Evolutionary conservation across 768 basidiomycete genomes (phyloP), one percentile per base, ranked within the genome.

Genomic region (Suillus alpinus): DNA sequence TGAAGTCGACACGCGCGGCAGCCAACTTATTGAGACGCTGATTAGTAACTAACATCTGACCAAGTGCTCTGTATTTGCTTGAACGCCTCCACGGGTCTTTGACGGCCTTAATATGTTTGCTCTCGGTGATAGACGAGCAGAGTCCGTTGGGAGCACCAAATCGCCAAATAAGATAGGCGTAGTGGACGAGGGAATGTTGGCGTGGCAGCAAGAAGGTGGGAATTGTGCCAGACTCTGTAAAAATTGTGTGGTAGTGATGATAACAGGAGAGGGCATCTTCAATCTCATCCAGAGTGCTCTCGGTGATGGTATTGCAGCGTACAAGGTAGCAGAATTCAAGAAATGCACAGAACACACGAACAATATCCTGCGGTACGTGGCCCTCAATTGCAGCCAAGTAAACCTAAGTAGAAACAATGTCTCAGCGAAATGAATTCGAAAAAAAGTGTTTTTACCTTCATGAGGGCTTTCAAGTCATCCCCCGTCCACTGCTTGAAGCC

Each of bases 401-500:
- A 13, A 52, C 58, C 47, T 59, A 32, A 26, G 9, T 43, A 34
- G 1, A 34, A 31, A 31, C 31, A 31, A 31, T 31, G 31, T 31
- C 9, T 14, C 34, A 34, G 34, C 8, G 9, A 34, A 34, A 34
- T 6, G 6, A 6, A 34, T 34, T 34, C 7, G n/a, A 9, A 9
- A 58, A 29, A 10, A 29, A 5, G 29, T 29, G 47, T 43, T 16
- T n/a, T 6, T n/a, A 59, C 59, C 55, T 61, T 57, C 53, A 61
- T 61, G 6, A 61, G 20, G n/a, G 39, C 60, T 37, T 61, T 61
- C 2, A 20, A 61, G 57, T 78, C 73, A 57, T 77, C 68, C 0
- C 75, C 73, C 9, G 75, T 77, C 75, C 76, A 77, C 47, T 77
- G 74, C 31, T 71, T 67, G 62, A 75, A 76, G 4, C 63, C 47